Evolutionary conservation across 2,329 filamentous ascomycete genomes (phyloP), one percentile per base, ranked within the genome.

Genomic region (Aplosporella prunicola): DNA sequence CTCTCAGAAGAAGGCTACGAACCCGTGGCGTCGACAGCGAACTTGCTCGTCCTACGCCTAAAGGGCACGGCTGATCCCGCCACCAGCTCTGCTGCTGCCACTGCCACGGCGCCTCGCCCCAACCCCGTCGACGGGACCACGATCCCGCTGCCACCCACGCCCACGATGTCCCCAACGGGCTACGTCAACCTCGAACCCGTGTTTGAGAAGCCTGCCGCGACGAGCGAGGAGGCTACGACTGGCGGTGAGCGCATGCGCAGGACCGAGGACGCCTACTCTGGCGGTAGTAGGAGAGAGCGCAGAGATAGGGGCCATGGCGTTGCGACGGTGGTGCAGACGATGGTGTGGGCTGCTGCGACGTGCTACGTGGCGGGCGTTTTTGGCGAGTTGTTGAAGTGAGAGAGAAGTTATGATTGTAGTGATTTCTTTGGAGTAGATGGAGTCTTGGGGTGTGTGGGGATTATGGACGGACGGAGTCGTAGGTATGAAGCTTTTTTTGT

Each of bases 71-170:
- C n/a, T n/a, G 43, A 30, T 3, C 15, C 9, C 11, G 9, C 14
- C 4, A 8, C 34, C 20, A 17, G 24, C 24, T 11, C 14, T 13
- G 16, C 10, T 7, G 4, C 24, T 13, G 5, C 25, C 9, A 17
- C 24, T 11, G 5, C 34, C 14, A 30, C 5, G 25, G 9, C 30
- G 18, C 29, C 37, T 3, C 27, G 38, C 4, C 30, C 32, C 2
- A 60, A 59, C n/a, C 57, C 56, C 3, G 50, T 60, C 10, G 57
- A 60, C 25, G 57, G 56, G 13, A 60, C 55, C 1, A 47, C 53
- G 1, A 48, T 52, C 1, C 47, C 56, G 9, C 30, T 45, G 3
- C 39, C 39, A 8, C 39, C 33, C 5, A 32, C 34, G 3, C 43
- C 40, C 7, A 32, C 30, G n/a, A 32, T 36, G 34, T 35, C 40